Percentiles rank a stretch among this genome's conserved stretches.
Conservation (phyloP, 208 protist species). For the Strigomonas culicis region DNA sequence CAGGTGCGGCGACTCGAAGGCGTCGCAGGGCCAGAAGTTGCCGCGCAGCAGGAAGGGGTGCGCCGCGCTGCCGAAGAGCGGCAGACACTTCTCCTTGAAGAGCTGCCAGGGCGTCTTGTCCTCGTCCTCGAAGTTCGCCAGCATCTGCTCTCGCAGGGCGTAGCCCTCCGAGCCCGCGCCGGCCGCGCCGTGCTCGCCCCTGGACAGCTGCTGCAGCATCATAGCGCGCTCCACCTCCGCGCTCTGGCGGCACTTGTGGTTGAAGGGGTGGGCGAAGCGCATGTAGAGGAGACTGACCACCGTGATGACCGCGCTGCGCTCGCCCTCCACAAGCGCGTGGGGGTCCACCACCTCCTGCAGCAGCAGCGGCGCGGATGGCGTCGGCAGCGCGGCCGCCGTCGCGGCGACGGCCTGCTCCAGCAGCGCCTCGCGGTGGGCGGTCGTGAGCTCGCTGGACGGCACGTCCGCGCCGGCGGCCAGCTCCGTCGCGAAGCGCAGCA, state of each 20-base stretch:
- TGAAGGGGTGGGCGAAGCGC: constrained; percentile 85
- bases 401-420: constrained; percentile 22
- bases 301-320: constrained; percentile 57
- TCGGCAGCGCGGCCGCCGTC: constrained; percentile 20
- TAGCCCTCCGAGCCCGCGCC: background rate
- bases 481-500: constrained; percentile 85
- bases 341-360: constrained; percentile 78
- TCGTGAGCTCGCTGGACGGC: constrained; percentile 24
- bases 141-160: constrained; percentile 34
- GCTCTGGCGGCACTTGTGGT: constrained; percentile 77
- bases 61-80: constrained; percentile 63
- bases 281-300: constrained; percentile 83
- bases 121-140: constrained; percentile 66
- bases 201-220: constrained; percentile 71
- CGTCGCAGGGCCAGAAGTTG: constrained; percentile 84
- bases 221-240: constrained; percentile 55
- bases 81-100: constrained; percentile 80
- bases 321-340: constrained; percentile 61
- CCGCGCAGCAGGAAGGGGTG: constrained; percentile 84
- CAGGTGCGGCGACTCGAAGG: constrained; percentile 81
- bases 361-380: constrained; percentile 38
- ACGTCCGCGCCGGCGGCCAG: constrained; percentile 45
- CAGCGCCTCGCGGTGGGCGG: constrained; percentile 16
- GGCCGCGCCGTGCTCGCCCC: background rate
- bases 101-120: constrained; percentile 88